Base-by-base conservation (phyloP, 176 grass and related monocot genomes). In the Metroxylon sagu region DNA sequence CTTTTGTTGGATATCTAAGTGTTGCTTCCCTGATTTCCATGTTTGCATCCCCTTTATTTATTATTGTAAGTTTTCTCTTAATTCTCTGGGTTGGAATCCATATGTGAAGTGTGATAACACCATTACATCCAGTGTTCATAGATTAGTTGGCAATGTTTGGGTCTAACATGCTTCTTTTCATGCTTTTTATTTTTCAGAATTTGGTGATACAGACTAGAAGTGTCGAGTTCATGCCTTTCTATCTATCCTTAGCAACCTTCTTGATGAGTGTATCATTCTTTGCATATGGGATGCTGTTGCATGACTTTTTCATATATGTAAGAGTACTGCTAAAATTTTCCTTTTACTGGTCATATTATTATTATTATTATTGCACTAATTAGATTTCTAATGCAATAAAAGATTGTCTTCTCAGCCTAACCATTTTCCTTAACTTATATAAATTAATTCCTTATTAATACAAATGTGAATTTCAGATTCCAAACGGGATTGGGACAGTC, bases 221-320 rank as follows among this genome's bases (percentile, higher is more conserved):
- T 4, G 93, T 98, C 27, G 88, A 98, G 55, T 98, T 83, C 76
- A 98, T 98, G 93, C 93, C 93, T 16, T 92, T 98, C 67, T 98
- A 92, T 57, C 29, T 98, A 55, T 98, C 93, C 3, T 53, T 98
- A 12, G 86, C 93, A 5, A 98, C 86, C 64, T 92, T 91, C 79
- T 75, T 92, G 35, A 98, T 92, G 93, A 98, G 93, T 4, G 14
- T 76, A 14, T 98, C 93, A 0, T 98, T 98, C 79, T 85, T 98
- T 61, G 39, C 68, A 4, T 98, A 98, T 3, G 93, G 93, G 52
- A 35, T 69, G 74, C 35, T 98, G 1, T 67, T 98, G 53, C 66
- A 76, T 59, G 93, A 98, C 78, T 85, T 92, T 77, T 98, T 98
- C 74, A 81, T 98, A 61, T 98, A 98, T 83, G 93, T 98, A 89